Evolutionary conservation across 345 rosid species (phyloP), one percentile per base, ranked within the genome.

Genomic region (Moricandia arvensis): DNA sequence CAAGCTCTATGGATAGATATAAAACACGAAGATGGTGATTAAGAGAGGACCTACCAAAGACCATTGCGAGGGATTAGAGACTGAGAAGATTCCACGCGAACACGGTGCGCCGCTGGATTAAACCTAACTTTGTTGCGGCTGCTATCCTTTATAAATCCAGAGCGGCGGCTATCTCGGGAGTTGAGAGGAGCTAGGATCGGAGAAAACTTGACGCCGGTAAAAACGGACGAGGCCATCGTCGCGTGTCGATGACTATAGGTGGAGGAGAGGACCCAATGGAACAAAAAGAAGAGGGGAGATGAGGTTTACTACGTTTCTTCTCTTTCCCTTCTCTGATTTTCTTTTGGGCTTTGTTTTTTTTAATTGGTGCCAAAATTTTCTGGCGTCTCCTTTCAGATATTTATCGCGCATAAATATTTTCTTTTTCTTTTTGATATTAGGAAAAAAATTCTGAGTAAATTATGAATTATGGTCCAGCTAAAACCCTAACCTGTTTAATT

Each of bases 201-300:
- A 59, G 80, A 77, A 12, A 71, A 27, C 63, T 49, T 74, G 37
- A 63, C 74, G 29, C 79, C 84, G 12, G 86, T 37, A 21, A 80
- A 79, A 34, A 77, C 68, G 60, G 69, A 81, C 57, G 85, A 76
- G 27, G 85, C 78, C 87, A 84, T 84, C 78, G 72, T 83, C 79
- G 74, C 43, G 38, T 65, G 18, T 51, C 30, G 70, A 41, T 2
- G 53, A n/a, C 55, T 18, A 57, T 24, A 18, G 59, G 75, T 47
- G 17, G 59, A 63, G 53, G 59, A 51, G 43, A 69, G 7, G 51
- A 8, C 43, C 11, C n/a, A 13, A 43, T 18, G 16, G 34, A 55
- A 26, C 16, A 43, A 31, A 4, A 8, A 11, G 10, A 21, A 63
- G 9, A 35, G 34, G 59, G 65, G 65, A 74, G 65, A 74, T 64